Evolutionary conservation across 805 yeast genomes (phyloP), one percentile per base, ranked within the genome.

Genomic region (Hanseniaspora nectarophila): DNA sequence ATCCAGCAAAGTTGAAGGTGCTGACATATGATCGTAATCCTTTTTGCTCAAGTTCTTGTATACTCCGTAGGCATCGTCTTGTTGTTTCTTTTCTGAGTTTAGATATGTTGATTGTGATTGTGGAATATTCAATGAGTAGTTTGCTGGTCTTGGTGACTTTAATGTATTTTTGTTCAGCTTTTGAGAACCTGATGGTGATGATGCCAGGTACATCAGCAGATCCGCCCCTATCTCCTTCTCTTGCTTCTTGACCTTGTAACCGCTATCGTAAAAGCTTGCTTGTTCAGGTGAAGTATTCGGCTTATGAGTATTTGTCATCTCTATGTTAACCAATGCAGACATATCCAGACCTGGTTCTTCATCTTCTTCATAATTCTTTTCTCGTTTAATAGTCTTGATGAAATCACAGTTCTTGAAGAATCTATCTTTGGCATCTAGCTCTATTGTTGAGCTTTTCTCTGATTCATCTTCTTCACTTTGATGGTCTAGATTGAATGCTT

Each of bases 331-430:
- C 55, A 79, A 82, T 59, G 74, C 76, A 20, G 92, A 84, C 50
- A 78, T 82, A 56, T 95, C 95, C 2, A 78, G 16, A 4, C 47
- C n/a, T 6, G 33, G 32, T 29, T 50, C 43, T 32, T 46, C n/a
- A 8, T 46, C 44, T 16, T 46, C 20, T n/a, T 6, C 45, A 15
- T 18, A 42, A 8, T 33, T 13, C 16, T 32, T 44, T 9, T 32
- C 28, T 9, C n/a, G 33, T n/a, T 44, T 44, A 5, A 33, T 16
- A 23, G 47, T 44, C 20, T 44, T 43, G 23, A 35, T 32, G 18
- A 43, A 35, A 21, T 21, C 39, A 38, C 44, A 35, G 15, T 45
- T 43, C 32, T 50, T 50, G n/a, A 49, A 24, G 18, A 49, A 49
- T 15, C 29, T 31, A 28, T 49, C 53, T 49, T 31, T 49, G 23